Conservation (phyloP, 169 alveolate genomes). For the Neospora caninum region DNA sequence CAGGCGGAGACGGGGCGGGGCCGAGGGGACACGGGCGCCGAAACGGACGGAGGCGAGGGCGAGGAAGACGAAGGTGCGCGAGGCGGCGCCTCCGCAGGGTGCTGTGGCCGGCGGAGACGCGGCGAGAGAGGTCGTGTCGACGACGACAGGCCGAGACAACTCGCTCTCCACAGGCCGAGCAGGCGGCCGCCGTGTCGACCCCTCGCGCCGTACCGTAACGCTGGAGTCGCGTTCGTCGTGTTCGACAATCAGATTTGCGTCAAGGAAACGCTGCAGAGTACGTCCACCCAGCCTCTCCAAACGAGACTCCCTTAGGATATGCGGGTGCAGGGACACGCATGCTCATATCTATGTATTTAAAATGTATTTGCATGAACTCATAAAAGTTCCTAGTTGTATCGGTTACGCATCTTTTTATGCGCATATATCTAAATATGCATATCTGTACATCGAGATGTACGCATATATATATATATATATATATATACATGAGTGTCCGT, state of each 20-base stretch:
- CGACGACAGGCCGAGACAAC: too few species aligned
- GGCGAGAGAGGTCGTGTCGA: too few species aligned
- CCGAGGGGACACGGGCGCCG: background rate
- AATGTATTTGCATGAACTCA: too few species aligned
- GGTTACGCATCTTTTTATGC: too few species aligned
- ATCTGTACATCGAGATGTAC: background rate
- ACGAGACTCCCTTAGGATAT: too few species aligned
- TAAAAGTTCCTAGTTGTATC: too few species aligned
- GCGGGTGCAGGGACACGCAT: too few species aligned
- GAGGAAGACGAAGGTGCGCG: background rate
- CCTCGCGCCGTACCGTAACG: background rate
- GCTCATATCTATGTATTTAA: too few species aligned
- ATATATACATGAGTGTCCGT: background rate
- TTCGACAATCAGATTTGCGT: conserved; percentile 13
- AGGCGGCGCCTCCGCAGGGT: background rate
- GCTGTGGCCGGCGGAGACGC: background rate
- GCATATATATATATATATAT: background rate
- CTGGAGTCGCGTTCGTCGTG: background rate
- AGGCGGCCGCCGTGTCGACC: background rate
- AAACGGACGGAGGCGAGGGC: background rate
- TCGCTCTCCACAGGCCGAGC: background rate
- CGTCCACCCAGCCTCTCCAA: background rate
- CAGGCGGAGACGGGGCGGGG: background rate
- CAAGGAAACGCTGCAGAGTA: background rate
- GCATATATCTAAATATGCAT: background rate